Evolutionary conservation across 768 basidiomycete species (phyloP).

Genomic region (Boletus eberwhitei): DNA sequence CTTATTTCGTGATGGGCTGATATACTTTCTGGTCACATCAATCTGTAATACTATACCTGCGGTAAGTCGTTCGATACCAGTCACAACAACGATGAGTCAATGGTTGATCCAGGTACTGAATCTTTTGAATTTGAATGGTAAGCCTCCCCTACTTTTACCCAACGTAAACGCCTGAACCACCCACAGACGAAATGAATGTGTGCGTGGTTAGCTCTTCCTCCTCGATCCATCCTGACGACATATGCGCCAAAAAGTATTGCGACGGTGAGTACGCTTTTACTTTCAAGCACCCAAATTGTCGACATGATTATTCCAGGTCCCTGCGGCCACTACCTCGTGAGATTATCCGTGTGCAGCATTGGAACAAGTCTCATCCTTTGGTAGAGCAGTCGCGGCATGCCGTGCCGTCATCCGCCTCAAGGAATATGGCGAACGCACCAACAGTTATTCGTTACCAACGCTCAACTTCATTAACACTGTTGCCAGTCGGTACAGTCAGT

Average conservation of each 20-base stretch:
- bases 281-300: background rate
- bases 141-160: background rate
- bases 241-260: conserved; percentile 15
- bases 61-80: conserved; percentile 34
- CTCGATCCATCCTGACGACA: conserved; percentile 1
- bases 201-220: conserved; percentile 2
- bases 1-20: conserved; percentile 70
- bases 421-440: conserved; percentile 42
- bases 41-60: conserved; percentile 66
- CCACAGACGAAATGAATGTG: conserved; percentile 27
- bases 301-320: conserved; percentile 39
- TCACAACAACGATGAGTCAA: background rate
- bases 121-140: conserved; percentile 25
- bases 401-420: conserved; percentile 64
- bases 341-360: background rate
- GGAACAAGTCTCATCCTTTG: conserved; percentile 3
- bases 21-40: conserved; percentile 66
- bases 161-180: background rate
- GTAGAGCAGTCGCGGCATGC: conserved; percentile 47
- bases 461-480: conserved; percentile 22
- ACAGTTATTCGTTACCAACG: conserved; percentile 15
- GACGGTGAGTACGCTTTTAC: conserved; percentile 13
- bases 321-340: conserved; percentile 65
- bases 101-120: conserved; percentile 19
- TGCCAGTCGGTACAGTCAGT: conserved; percentile 18